Base-by-base conservation (phyloP, 1,139 yeast genomes). In the Kodamaea sp. region DNA sequence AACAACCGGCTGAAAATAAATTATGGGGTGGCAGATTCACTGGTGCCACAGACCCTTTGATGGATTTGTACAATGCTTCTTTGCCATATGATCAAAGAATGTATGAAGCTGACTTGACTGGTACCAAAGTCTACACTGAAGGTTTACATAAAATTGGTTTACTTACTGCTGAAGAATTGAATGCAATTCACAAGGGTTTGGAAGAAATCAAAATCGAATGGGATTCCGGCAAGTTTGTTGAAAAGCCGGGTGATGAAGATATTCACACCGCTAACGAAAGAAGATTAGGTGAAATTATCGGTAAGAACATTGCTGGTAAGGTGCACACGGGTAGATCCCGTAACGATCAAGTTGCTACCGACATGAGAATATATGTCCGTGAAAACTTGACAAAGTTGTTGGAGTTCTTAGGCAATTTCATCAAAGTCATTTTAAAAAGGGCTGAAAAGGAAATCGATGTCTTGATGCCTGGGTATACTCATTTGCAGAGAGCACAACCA, bases 21-120 rank as follows among this genome's bases (percentile, higher is more conserved):
- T 75, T 94, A 50, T 92, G 99, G 99, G 99, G 99, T 52, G 99
- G 99, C 57, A 81, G 99, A 63, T 92, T 92, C 67, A 92, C 98
- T 42, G 97, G 94, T 2, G 92, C 92, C 48, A 82, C 96, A 22
- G 99, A 92, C 55, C 98, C 99, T 6, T 71, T 92, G 57, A 92
- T 92, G 99, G 95, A 92, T 60, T 73, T 89, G 41, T 92, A 92
- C 73, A 94, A 92, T 67, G 96, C 97, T 2, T 90, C 97, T 1
- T 71, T 92, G 49, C 97, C 98, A 2, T 94, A 92, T 56, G 99
- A 92, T 64, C 76, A 90, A 70, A 83, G 78, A 55, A 92, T 92
- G 97, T 92, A 84, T 67, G 82, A 79, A 40, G 97, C 95, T 5
- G 99, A 92, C 64, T 71, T 92, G 52, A 86, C 85, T 46, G 97